Percentiles rank a stretch among this genome's conserved stretches.
Evolutionary conservation across 352 stramenopile genomes (phyloP).

Genomic region (Paralagenidium karlingii): DNA sequence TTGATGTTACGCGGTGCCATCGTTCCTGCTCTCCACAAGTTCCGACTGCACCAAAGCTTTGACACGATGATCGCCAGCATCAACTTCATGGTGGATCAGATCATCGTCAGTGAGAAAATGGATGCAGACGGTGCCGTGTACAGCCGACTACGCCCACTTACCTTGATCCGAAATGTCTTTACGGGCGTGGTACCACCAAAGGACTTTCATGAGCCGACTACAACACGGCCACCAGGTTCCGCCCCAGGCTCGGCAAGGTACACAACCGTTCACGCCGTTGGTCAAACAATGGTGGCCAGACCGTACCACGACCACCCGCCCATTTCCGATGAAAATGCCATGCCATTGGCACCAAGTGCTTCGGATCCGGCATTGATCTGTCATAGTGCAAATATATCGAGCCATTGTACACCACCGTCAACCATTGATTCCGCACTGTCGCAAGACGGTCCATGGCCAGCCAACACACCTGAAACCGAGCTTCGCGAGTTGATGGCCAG

Average conservation of each 20-base stretch:
- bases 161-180: slow-evolving; percentile 28
- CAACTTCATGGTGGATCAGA: slow-evolving; percentile 22
- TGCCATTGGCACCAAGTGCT: slow-evolving; percentile 5
- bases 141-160: slow-evolving; percentile 19
- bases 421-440: no score
- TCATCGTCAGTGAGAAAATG: slow-evolving; percentile 10
- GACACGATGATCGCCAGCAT: slow-evolving; percentile 27
- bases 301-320: not conserved
- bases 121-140: not conserved
- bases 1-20: slow-evolving; percentile 25
- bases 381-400: no score
- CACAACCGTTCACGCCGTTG: no score
- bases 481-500: not conserved
- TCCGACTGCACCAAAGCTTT: slow-evolving; percentile 22
- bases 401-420: no score
- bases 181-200: not conserved
- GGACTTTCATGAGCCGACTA: not conserved
- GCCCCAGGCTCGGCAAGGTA: not conserved
- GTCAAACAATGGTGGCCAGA: not conserved
- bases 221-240: not conserved
- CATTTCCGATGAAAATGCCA: not conserved
- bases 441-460: not conserved
- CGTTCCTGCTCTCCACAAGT: slow-evolving; percentile 38
- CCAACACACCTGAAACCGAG: not conserved
- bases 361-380: not conserved